Evolutionary conservation across 2,329 filamentous ascomycete genomes (phyloP).

Genomic region (Pseudocercospora pini-densiflorae): DNA sequence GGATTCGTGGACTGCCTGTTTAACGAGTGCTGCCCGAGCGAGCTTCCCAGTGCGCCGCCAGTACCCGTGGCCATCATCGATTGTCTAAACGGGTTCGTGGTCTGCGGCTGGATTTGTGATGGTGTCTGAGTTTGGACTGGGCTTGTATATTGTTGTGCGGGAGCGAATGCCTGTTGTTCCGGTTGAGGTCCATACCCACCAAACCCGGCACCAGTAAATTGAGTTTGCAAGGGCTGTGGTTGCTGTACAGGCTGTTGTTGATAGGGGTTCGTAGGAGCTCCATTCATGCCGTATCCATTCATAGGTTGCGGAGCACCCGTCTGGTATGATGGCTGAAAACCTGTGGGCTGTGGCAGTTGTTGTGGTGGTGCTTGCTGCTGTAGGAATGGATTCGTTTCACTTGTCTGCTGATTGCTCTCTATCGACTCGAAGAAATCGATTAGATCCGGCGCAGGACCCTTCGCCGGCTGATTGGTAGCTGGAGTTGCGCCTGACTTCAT

Average conservation of each 20-base stretch:
- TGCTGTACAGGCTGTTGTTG: slow-evolving; percentile 37
- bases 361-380: slow-evolving; percentile 32
- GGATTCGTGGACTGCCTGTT: slow-evolving; percentile 48
- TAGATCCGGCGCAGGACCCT: slow-evolving; percentile 73
- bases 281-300: slow-evolving; percentile 26
- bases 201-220: slow-evolving; percentile 78
- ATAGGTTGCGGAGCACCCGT: slow-evolving; percentile 32
- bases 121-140: slow-evolving; percentile 41
- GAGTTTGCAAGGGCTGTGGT: slow-evolving; percentile 60
- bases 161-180: slow-evolving; percentile 52
- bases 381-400: slow-evolving; percentile 41
- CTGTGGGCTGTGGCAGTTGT: slow-evolving; percentile 49
- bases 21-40: slow-evolving; percentile 26
- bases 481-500: slow-evolving; percentile 29
- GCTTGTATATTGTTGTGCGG: slow-evolving; percentile 35
- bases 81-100: slow-evolving; percentile 91
- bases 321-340: slow-evolving; percentile 37
- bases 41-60: slow-evolving; percentile 16
- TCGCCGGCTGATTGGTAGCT: slow-evolving; percentile 43
- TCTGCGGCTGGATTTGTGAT: slow-evolving; percentile 49
- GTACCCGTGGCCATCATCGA: slow-evolving; percentile 70
- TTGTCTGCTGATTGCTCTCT: slow-evolving; percentile 79
- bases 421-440: slow-evolving; percentile 97
- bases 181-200: slow-evolving; percentile 77
- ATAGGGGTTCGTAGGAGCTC: slow-evolving; percentile 43